These are phyloP conservation scores for Aureobasidium zeae DNA, from an alignment of 2,329 filamentous ascomycete species.

Conservation along the genomic window DNA sequence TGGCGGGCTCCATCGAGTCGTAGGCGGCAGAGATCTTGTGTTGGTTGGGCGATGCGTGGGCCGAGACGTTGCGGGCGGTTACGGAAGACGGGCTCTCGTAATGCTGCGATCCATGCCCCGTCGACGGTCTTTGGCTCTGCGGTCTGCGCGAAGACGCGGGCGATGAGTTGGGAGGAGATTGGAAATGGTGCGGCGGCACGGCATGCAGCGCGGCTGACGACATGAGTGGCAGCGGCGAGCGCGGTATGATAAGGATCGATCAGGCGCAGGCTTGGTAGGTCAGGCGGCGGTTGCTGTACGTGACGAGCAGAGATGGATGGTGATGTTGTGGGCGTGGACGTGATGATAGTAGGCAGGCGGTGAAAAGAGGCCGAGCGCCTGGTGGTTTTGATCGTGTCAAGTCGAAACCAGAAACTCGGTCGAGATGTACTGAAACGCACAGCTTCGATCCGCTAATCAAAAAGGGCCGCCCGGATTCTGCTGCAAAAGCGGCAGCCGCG, in stretches of 20 bases:
- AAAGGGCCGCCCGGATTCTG: neutral
- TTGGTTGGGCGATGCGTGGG: constrained; percentile 7
- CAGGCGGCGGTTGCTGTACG: neutral
- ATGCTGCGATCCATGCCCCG: constrained; percentile 34
- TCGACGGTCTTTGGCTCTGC: constrained; percentile 29
- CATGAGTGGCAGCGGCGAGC: constrained; percentile 19
- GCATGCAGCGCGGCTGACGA: constrained; percentile 28
- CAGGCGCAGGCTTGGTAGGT: neutral
- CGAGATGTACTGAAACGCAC: constrained; percentile 9
- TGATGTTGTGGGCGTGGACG: constrained; percentile 5
- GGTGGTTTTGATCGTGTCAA: neutral
- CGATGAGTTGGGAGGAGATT: constrained; percentile 23
- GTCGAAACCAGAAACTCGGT: constrained; percentile 1
- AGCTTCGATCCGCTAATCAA: constrained; percentile 14
- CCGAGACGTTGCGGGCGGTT: constrained; percentile 17
- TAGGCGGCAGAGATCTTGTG: constrained; percentile 12
- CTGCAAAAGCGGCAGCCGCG: constrained; percentile 12
- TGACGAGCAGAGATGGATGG: constrained; percentile 1
- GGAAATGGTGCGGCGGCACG: constrained; percentile 21
- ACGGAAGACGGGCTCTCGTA: constrained; percentile 26
- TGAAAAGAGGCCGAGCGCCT: neutral
- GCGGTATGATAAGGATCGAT: too few species aligned
- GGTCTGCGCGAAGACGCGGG: constrained; percentile 31
- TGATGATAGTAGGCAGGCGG: constrained; percentile 13
- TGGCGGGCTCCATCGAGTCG: constrained; percentile 11